phyloP scores from a whole-genome alignment of 2,329 filamentous ascomycete species.

The Volutella citrinella region DNA sequence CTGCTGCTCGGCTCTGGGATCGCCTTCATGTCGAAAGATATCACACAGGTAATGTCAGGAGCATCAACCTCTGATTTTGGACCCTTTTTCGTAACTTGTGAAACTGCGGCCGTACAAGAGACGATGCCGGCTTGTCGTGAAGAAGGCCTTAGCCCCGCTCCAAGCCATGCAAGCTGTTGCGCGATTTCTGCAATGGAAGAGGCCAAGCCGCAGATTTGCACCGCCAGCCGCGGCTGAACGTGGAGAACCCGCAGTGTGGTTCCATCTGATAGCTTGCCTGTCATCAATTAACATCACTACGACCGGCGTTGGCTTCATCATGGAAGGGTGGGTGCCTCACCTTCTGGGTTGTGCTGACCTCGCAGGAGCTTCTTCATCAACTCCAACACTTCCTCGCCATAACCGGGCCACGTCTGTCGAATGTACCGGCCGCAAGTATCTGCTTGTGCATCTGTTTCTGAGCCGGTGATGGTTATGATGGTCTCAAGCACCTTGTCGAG shows the following conservation, averaged over 20 bases:
- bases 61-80: neutral
- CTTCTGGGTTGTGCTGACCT: too few species aligned
- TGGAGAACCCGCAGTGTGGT: neutral
- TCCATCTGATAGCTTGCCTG: conserved; percentile 1
- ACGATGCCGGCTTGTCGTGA: conserved; percentile 1
- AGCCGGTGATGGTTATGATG: conserved; percentile 6
- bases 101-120: conserved; percentile 1
- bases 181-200: conserved; percentile 6
- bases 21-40: conserved; percentile 3
- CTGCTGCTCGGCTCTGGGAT: neutral
- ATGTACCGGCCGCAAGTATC: conserved; percentile 5
- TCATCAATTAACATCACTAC: neutral
- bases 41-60: neutral
- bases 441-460: conserved; percentile 2
- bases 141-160: conserved; percentile 9
- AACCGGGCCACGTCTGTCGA: conserved; percentile 5
- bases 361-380: conserved; percentile 1
- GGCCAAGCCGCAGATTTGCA: neutral
- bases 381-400: neutral
- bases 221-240: neutral
- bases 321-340: neutral
- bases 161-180: conserved; percentile 13
- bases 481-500: neutral
- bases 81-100: neutral
- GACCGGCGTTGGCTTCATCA: neutral